Percentiles rank a stretch among this genome's conserved stretches.
These are phyloP conservation scores for Eimeria zaria DNA, from an alignment of 169 alveolate genomes.

Conservation along the genomic window DNA sequence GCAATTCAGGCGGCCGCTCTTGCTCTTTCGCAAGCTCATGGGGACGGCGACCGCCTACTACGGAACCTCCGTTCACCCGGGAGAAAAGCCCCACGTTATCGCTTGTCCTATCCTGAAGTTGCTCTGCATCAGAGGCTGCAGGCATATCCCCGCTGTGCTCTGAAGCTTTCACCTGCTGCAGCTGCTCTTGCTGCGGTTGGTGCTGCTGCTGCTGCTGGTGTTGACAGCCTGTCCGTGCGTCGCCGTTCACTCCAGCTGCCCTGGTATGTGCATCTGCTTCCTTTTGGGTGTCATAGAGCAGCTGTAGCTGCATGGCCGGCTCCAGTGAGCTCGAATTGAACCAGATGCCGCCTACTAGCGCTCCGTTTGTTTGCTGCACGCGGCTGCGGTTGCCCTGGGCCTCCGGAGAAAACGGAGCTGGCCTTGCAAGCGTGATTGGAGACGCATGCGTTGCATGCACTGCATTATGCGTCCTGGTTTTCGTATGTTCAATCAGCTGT, in stretches of 20 bases:
- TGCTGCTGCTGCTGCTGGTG: constrained; percentile 1
- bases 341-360: constrained; percentile 38
- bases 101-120: not conserved
- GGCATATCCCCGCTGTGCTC: not conserved
- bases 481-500: constrained; percentile 30
- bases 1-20: not conserved
- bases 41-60: not conserved
- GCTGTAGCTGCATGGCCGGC: constrained; percentile 69
- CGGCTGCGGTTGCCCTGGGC: not conserved
- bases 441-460: not conserved
- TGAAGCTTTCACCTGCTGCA: not conserved
- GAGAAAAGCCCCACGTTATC: not conserved
- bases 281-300: constrained; percentile 39
- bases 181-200: not conserved
- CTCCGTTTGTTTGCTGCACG: not conserved
- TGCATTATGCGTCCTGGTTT: not conserved
- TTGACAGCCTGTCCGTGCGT: not conserved
- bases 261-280: not conserved
- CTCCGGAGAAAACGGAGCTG: not conserved
- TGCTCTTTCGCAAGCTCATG: not conserved
- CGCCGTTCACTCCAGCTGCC: not conserved
- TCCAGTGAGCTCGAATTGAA: constrained; percentile 20
- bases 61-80: not conserved
- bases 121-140: not conserved
- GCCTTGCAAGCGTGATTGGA: not conserved